Evolutionary conservation across 768 basidiomycete genomes (phyloP).

Genomic region (Gyrodon lividus): DNA sequence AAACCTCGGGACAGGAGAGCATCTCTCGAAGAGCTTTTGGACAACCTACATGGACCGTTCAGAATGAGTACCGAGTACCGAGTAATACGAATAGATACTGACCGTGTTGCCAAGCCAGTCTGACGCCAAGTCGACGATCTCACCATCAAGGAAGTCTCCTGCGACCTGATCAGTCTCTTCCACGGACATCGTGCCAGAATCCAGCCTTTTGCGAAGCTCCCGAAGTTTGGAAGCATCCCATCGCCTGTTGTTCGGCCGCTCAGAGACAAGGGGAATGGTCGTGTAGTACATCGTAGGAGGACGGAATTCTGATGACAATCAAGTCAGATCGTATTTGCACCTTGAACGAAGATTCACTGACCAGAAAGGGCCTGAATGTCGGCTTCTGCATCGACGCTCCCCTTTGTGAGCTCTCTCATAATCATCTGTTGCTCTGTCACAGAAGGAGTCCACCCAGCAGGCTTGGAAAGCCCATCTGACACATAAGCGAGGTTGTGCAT

Average conservation of each 20-base stretch:
- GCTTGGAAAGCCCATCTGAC: slow-evolving; percentile 57
- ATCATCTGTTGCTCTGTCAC: slow-evolving; percentile 97
- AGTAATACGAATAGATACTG: slow-evolving; percentile 12
- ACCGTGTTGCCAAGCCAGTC: slow-evolving; percentile 97
- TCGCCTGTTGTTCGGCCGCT: slow-evolving; percentile 78
- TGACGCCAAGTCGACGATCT: slow-evolving; percentile 91
- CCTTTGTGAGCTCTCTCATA: slow-evolving; percentile 85
- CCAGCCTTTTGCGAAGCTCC: slow-evolving; percentile 91
- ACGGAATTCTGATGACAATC: slow-evolving; percentile 67
- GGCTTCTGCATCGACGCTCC: slow-evolving; percentile 72
- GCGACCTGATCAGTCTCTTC: slow-evolving; percentile 92
- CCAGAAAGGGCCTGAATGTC: slow-evolving; percentile 87
- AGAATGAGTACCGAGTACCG: background rate
- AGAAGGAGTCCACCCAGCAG: slow-evolving; percentile 64
- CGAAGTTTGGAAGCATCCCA: slow-evolving; percentile 94
- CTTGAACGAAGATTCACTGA: slow-evolving; percentile 37
- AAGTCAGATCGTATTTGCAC: background rate
- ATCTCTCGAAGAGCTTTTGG: slow-evolving; percentile 94
- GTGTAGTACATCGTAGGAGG: slow-evolving; percentile 96
- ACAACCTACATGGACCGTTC: slow-evolving; percentile 60
- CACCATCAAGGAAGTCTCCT: slow-evolving; percentile 87
- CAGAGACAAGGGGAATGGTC: slow-evolving; percentile 86
- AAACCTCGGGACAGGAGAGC: slow-evolving; percentile 71
- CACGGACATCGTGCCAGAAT: slow-evolving; percentile 79
- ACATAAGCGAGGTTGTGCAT: slow-evolving; percentile 56